Conservation (phyloP, 306 rosid genomes). For the Acacia crassicarpa region DNA sequence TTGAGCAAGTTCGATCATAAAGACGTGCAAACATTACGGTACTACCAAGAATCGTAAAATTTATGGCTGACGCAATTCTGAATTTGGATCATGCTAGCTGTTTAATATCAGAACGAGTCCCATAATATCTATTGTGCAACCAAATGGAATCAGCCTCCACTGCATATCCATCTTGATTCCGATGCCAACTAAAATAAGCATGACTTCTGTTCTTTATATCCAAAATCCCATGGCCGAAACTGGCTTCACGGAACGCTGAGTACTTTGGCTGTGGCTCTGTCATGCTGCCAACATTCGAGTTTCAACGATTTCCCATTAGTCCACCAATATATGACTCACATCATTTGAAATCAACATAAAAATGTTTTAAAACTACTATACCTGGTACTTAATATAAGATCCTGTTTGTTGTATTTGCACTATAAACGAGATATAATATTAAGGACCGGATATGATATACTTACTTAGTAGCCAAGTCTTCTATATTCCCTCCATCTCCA, state of each 20-base stretch:
- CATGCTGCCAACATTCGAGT: slow-evolving; percentile 47
- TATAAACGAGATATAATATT: too few species aligned
- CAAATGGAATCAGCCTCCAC: slow-evolving; percentile 65
- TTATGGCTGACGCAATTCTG: neutral
- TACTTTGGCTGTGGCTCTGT: slow-evolving; percentile 79
- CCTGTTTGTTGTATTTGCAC: neutral
- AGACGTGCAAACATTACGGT: neutral
- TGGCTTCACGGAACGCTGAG: slow-evolving; percentile 75
- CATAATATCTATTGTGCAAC: slow-evolving; percentile 50
- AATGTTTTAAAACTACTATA: too few species aligned
- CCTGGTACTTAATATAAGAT: too few species aligned
- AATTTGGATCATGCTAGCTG: neutral
- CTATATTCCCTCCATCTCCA: slow-evolving; percentile 87
- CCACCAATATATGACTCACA: neutral
- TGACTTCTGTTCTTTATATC: slow-evolving; percentile 61
- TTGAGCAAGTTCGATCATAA: neutral
- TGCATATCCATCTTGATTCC: slow-evolving; percentile 62
- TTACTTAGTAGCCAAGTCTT: slow-evolving; percentile 66
- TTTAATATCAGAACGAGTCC: slow-evolving; percentile 21
- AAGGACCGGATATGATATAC: neutral
- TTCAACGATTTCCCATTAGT: neutral
- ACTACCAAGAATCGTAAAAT: neutral
- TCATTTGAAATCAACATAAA: neutral
- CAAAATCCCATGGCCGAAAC: slow-evolving; percentile 71
- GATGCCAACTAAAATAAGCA: slow-evolving; percentile 59